A percentile compares a stretch with the other conserved stretches of the same genome.
These are phyloP conservation scores for Cercospora sp. DNA, from an alignment of 2,329 filamentous ascomycete genomes.

Conservation along the genomic window DNA sequence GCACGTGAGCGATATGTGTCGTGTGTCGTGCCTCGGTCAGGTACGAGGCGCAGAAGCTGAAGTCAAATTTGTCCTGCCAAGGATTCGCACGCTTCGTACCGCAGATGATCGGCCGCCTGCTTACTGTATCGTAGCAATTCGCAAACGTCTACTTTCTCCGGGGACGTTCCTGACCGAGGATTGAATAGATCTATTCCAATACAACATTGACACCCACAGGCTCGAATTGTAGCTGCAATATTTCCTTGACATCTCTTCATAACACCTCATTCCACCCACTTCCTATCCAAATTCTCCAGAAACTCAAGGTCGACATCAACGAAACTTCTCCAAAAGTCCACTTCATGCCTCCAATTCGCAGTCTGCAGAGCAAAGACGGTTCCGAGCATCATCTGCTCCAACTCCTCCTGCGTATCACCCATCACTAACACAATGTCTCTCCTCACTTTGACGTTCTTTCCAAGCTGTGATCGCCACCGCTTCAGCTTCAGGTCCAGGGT, in stretches of 20 bases:
- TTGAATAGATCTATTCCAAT: too few relatives aligned
- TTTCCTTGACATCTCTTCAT: too few relatives aligned
- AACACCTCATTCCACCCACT: constrained; percentile 42
- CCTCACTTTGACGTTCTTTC: constrained; percentile 36
- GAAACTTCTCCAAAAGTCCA: constrained; percentile 56
- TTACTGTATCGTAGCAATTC: background rate
- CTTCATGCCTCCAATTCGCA: constrained; percentile 52
- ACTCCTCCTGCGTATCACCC: constrained; percentile 46
- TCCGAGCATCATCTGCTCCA: constrained; percentile 43
- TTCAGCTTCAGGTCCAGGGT: constrained; percentile 37
- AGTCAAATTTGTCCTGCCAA: background rate
- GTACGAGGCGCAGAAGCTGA: background rate
- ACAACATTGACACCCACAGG: too few relatives aligned
- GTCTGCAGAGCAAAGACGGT: constrained; percentile 52
- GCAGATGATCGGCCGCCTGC: background rate
- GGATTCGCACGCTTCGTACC: background rate
- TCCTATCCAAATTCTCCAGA: constrained; percentile 45
- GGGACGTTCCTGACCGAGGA: too few relatives aligned
- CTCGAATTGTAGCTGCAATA: background rate
- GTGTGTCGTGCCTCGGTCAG: background rate
- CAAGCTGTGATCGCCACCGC: constrained; percentile 42
- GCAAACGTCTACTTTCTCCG: background rate
- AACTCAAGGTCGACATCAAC: constrained; percentile 51
- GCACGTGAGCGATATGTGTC: background rate
- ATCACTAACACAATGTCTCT: constrained; percentile 52